Evolutionary conservation across 2,329 filamentous ascomycete species (phyloP).

Genomic region (Penicillium sclerotiorum): DNA sequence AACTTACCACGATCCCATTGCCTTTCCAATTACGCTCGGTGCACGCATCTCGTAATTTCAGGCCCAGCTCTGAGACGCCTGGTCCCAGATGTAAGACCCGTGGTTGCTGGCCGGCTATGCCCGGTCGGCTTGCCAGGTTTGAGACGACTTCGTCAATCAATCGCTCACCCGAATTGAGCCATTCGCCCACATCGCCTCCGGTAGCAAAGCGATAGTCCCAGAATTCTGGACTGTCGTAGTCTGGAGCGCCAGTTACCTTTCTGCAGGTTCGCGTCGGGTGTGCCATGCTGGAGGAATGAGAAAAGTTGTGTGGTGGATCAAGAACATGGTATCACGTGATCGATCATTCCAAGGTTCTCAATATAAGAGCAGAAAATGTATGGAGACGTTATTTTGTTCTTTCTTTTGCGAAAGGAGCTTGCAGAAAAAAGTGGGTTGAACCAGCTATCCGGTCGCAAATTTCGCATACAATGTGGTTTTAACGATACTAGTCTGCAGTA

Average conservation of each 20-base stretch:
- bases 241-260: constrained; percentile 31
- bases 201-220: constrained; percentile 39
- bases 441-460: too few relatives aligned
- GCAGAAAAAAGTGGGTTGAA: too few relatives aligned
- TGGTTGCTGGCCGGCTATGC: constrained; percentile 11
- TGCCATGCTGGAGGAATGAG: constrained; percentile 21
- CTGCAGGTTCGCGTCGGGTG: constrained; percentile 15
- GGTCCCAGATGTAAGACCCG: constrained; percentile 39
- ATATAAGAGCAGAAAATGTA: too few relatives aligned
- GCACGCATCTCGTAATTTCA: constrained; percentile 33
- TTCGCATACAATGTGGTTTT: too few relatives aligned
- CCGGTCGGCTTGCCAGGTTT: constrained; percentile 24
- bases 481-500: too few relatives aligned
- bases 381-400: too few relatives aligned
- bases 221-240: constrained; percentile 37
- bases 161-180: constrained; percentile 38
- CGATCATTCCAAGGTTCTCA: not conserved
- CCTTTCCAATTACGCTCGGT: constrained; percentile 29
- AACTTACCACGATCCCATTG: constrained; percentile 36
- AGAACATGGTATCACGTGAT: constrained; percentile 4
- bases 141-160: constrained; percentile 32
- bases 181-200: constrained; percentile 42
- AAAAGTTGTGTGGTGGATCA: not conserved
- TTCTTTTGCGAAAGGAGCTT: too few relatives aligned
- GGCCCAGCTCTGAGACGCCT: constrained; percentile 36